Percentiles rank a stretch among this genome's conserved stretches.
phyloP scores from a whole-genome alignment of 139 green algal genomes.

The Volvox africanus region DNA sequence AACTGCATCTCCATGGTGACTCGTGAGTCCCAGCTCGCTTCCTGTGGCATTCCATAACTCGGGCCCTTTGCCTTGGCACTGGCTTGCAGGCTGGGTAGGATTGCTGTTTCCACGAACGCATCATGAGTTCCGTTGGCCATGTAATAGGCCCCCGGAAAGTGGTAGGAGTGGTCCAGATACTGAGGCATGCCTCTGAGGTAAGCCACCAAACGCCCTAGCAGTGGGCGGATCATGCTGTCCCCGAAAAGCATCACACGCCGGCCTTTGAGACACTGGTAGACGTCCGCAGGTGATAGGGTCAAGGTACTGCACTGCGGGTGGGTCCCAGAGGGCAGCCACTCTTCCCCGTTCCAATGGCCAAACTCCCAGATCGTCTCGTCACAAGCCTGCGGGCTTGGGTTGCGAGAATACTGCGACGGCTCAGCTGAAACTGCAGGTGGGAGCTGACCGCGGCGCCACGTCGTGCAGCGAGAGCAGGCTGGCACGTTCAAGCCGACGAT shows the following conservation, averaged over 20 bases:
- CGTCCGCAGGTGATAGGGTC: background rate
- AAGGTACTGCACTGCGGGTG: background rate
- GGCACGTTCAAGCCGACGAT: background rate
- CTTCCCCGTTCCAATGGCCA: background rate
- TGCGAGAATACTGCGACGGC: background rate
- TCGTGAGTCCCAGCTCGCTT: background rate
- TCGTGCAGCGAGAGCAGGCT: background rate
- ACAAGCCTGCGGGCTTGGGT: background rate
- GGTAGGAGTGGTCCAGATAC: background rate
- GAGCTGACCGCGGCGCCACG: background rate
- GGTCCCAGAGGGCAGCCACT: background rate
- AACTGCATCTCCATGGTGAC: conserved; percentile 7
- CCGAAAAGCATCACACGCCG: background rate
- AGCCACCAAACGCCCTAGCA: background rate
- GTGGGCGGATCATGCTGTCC: conserved; percentile 21
- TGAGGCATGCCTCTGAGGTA: background rate
- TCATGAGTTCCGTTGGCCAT: conserved; percentile 28
- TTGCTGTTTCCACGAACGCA: background rate
- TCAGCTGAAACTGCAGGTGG: background rate
- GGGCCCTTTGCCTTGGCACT: background rate
- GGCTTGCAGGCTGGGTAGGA: background rate
- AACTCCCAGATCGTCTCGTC: background rate
- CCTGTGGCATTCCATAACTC: background rate
- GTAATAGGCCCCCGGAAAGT: conserved; percentile 6
- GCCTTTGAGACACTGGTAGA: conserved; percentile 5